Percentiles rank a stretch among this genome's conserved stretches.
Conservation (phyloP, 75 land plant genomes). For the Sequoiadendron giganteum region DNA sequence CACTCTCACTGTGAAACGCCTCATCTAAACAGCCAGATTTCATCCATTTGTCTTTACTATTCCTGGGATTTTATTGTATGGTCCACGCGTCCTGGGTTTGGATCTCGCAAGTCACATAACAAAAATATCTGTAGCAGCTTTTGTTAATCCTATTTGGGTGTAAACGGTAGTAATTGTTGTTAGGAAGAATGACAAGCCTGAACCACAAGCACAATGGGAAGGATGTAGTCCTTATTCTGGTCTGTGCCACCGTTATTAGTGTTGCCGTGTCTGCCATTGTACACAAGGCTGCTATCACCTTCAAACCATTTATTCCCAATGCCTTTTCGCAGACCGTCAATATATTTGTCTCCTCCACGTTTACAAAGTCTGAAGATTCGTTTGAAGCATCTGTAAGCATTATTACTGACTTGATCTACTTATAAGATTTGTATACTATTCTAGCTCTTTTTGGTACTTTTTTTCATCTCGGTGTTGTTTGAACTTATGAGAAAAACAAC, state of each 20-base stretch:
- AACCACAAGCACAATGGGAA: neutral
- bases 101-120: neutral
- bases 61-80: neutral
- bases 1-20: no score
- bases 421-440: no score
- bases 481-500: neutral
- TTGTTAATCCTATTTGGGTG: neutral
- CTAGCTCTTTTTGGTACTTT: neutral
- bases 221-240: neutral
- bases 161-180: neutral
- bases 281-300: slow-evolving; percentile 3
- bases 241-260: neutral
- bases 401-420: neutral
- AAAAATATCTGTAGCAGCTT: neutral
- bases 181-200: neutral
- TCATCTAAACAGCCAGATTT: no score
- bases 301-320: neutral
- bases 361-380: neutral
- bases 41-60: neutral
- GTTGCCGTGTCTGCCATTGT: neutral
- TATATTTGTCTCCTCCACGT: neutral
- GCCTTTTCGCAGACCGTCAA: neutral
- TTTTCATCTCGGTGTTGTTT: neutral
- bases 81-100: neutral
- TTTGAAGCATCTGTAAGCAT: neutral